Evolutionary conservation across 192 early-diverging fungal genomes (phyloP).

Genomic region (Rhizophagus sp.): DNA sequence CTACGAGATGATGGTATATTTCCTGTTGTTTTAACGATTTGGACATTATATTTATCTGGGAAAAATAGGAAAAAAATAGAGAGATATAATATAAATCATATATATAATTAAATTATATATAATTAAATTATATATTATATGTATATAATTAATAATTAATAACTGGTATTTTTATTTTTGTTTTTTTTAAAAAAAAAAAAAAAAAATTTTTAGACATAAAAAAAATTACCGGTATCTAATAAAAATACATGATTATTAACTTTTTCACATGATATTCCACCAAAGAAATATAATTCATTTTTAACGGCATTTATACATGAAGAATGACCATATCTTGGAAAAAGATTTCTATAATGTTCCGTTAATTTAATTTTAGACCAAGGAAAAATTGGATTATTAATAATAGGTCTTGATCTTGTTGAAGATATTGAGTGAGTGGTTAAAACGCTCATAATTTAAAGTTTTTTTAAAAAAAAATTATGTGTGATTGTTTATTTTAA

Average conservation of each 20-base stretch:
- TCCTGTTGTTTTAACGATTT: slow-evolving; percentile 38
- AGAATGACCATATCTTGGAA: slow-evolving; percentile 41
- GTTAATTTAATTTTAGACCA: not conserved
- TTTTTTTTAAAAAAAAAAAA: too few relatives aligned
- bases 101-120: too few relatives aligned
- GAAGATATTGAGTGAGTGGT: not conserved
- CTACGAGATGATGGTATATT: slow-evolving; percentile 41
- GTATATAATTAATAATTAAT: too few relatives aligned
- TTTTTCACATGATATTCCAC: slow-evolving; percentile 42
- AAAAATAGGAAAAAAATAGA: too few relatives aligned
- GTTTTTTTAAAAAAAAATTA: too few relatives aligned
- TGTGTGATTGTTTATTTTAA: too few relatives aligned
- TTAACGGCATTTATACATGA: slow-evolving; percentile 34
- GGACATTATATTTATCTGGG: slow-evolving; percentile 38
- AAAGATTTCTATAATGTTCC: slow-evolving; percentile 27
- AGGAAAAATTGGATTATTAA: not conserved
- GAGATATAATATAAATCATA: too few relatives aligned
- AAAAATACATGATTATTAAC: slow-evolving; percentile 40
- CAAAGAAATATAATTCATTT: slow-evolving; percentile 43
- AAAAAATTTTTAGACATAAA: too few relatives aligned
- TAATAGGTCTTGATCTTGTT: not conserved
- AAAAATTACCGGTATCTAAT: slow-evolving; percentile 37
- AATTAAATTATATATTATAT: too few relatives aligned
- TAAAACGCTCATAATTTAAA: not conserved
- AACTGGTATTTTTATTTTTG: too few relatives aligned